Percentiles rank a stretch among this genome's conserved stretches.
phyloP scores from a whole-genome alignment of 129 eudicot genomes.

The Flaveria bidentis region DNA sequence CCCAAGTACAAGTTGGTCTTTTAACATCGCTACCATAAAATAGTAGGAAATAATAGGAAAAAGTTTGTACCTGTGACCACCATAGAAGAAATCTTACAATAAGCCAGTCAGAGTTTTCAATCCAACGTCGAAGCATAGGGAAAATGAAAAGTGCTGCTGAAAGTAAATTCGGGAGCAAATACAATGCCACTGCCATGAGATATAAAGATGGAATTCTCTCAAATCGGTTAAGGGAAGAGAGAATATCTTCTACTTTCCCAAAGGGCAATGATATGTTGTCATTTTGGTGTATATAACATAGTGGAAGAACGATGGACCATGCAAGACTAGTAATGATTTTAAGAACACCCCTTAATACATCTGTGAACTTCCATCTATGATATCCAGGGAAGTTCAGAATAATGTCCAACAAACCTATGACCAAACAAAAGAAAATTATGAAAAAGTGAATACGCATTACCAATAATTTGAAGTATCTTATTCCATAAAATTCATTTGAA shows the following conservation, averaged over 20 bases:
- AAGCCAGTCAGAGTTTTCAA: conserved; percentile 96
- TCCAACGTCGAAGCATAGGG: conserved; percentile 97
- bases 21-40: conserved; percentile 1
- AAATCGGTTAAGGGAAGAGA: conserved; percentile 56
- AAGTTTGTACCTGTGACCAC: conserved; percentile 93
- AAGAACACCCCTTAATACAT: conserved; percentile 66
- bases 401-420: conserved; percentile 83
- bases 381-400: conserved; percentile 84
- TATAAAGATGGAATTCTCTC: conserved; percentile 84
- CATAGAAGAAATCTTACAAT: conserved; percentile 81
- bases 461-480: conserved; percentile 11
- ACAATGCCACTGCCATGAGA: conserved; percentile 75
- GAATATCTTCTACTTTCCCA: conserved; percentile 37
- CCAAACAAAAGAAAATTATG: conserved; percentile 21
- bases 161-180: conserved; percentile 76
- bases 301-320: conserved; percentile 80
- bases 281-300: conserved; percentile 60
- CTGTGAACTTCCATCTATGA: conserved; percentile 81
- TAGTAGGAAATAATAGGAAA: conserved; percentile 16
- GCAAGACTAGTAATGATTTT: conserved; percentile 78
- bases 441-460: conserved; percentile 17
- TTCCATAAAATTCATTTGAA: conserved; percentile 6
- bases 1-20: conserved; percentile 6
- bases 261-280: conserved; percentile 41
- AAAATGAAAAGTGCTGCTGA: conserved; percentile 75